Evolutionary conservation across 208 protist species (phyloP).

Genomic region (Acanthamoeba sp.): DNA sequence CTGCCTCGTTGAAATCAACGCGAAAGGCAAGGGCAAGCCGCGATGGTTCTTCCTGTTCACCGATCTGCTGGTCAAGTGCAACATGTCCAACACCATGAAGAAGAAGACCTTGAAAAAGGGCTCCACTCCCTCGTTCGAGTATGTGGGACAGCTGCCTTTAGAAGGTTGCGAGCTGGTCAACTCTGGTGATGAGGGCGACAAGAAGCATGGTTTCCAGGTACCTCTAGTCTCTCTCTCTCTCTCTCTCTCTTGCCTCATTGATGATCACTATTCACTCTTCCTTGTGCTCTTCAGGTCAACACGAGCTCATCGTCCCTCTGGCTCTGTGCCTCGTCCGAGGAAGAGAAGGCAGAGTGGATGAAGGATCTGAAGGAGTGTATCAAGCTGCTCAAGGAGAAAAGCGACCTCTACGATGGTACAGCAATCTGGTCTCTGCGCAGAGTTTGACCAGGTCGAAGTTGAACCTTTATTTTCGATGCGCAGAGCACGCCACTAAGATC

Average conservation of each 20-base stretch:
- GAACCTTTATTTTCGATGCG: background rate
- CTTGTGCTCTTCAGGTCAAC: constrained; percentile 5
- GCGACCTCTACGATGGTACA: constrained; percentile 36
- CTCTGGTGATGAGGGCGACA: constrained; percentile 26
- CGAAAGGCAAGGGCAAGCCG: constrained; percentile 54
- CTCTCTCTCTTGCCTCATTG: background rate
- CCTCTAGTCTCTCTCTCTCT: background rate
- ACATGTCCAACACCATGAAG: constrained; percentile 61
- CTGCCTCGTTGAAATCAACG: constrained; percentile 36
- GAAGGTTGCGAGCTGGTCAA: constrained; percentile 46
- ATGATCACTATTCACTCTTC: background rate
- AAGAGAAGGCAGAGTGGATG: constrained; percentile 56
- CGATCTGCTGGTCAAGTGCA: constrained; percentile 47
- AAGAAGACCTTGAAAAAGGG: constrained; percentile 58
- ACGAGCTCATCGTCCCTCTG: background rate
- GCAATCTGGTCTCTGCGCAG: background rate
- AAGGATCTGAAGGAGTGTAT: constrained; percentile 41
- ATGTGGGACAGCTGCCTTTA: background rate
- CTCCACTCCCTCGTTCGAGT: constrained; percentile 7
- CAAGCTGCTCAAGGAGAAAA: constrained; percentile 42
- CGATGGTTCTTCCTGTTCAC: constrained; percentile 68
- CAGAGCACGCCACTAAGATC: constrained; percentile 64
- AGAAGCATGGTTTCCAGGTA: constrained; percentile 48
- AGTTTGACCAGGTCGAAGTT: background rate
- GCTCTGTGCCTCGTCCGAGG: background rate